These are phyloP conservation scores for Ceratocystis albifundus DNA, from an alignment of 2,329 filamentous ascomycete genomes.

Conservation along the genomic window DNA sequence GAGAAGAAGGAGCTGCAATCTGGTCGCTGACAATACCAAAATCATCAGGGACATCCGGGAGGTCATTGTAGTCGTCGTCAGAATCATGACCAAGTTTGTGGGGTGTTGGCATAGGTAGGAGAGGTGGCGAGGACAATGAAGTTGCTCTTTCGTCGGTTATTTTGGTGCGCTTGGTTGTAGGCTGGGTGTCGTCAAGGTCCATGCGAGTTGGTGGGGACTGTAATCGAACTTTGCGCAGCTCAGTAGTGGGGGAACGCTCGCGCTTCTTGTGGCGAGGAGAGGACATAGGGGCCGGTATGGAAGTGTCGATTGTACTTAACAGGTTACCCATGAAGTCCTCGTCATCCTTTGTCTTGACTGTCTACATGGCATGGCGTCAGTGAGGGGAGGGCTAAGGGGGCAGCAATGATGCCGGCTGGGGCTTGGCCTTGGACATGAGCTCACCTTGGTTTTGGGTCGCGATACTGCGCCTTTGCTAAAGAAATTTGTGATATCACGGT, in stretches of 20 bases:
- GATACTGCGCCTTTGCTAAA: constrained; percentile 64
- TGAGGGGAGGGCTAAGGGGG: constrained; percentile 15
- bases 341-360: constrained; percentile 71
- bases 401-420: neutral
- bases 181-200: constrained; percentile 37
- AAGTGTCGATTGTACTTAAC: constrained; percentile 77
- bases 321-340: constrained; percentile 76
- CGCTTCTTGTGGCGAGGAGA: constrained; percentile 48
- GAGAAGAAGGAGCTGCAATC: constrained; percentile 63
- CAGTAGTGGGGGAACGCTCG: constrained; percentile 53
- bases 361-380: constrained; percentile 35
- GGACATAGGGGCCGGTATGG: constrained; percentile 39
- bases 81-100: constrained; percentile 37
- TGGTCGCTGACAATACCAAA: constrained; percentile 62
- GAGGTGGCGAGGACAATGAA: constrained; percentile 36
- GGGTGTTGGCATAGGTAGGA: constrained; percentile 25
- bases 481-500: constrained; percentile 87
- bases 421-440: constrained; percentile 21
- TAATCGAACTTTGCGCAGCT: constrained; percentile 66
- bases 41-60: constrained; percentile 52
- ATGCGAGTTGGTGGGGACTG: constrained; percentile 56
- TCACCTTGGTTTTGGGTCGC: constrained; percentile 71
- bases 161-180: constrained; percentile 46
- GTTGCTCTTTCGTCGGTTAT: constrained; percentile 36
- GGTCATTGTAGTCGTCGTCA: constrained; percentile 48